A percentile compares a stretch with the other conserved stretches of the same genome.
These are phyloP conservation scores for Amaranthus hypochondriacus DNA, from an alignment of 148 eudicot genomes.

Conservation along the genomic window DNA sequence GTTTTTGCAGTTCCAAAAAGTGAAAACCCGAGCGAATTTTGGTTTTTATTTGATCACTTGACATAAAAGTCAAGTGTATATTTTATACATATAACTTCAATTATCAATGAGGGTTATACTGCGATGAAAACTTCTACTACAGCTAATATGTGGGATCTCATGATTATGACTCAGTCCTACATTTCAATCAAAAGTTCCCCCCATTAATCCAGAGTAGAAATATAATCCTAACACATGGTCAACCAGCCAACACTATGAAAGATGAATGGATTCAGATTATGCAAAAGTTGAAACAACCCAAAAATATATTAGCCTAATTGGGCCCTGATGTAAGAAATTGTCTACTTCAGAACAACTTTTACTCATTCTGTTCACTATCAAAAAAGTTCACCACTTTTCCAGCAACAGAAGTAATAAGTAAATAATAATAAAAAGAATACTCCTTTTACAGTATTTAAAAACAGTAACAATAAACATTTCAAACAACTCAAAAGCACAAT, in stretches of 20 bases:
- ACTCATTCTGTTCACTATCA: not conserved
- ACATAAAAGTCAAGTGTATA: no score
- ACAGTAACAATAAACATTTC: constrained; percentile 7
- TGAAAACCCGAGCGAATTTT: no score
- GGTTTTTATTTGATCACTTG: no score
- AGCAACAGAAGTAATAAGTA: not conserved
- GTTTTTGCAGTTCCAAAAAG: no score
- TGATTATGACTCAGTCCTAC: no score
- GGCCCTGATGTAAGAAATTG: not conserved
- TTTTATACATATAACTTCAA: no score
- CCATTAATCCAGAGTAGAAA: no score
- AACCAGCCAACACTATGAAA: not conserved
- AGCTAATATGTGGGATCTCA: no score
- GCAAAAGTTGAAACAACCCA: not conserved
- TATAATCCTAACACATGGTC: not conserved
- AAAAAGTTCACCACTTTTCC: not conserved
- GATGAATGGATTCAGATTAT: not conserved
- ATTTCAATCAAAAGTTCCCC: no score
- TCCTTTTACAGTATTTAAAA: not conserved
- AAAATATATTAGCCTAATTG: not conserved
- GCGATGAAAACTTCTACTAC: no score
- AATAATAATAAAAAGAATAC: not conserved
- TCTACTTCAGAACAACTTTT: not conserved
- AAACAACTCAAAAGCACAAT: constrained; percentile 4
- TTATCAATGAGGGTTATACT: no score